A percentile compares a stretch with the other conserved stretches of the same genome.
phyloP scores from a whole-genome alignment of 169 alveolate species.

The Babesia divergens region DNA sequence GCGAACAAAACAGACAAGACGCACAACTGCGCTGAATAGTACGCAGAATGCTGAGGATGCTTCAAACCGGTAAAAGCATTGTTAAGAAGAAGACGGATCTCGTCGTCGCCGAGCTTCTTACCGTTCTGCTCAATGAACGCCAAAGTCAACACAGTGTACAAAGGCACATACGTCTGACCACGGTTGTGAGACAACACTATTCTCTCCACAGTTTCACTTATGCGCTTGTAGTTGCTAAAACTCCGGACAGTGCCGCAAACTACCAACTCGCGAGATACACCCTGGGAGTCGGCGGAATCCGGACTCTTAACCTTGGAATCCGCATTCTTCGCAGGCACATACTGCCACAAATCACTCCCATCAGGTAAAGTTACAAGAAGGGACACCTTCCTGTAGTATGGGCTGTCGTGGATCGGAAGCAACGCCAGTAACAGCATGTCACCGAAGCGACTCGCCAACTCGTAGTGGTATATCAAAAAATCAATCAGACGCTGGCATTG shows the following conservation, averaged over 20 bases:
- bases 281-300: background rate
- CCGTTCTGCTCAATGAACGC: constrained; percentile 39
- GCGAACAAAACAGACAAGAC: constrained; percentile 24
- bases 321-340: background rate
- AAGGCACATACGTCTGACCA: constrained; percentile 31
- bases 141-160: constrained; percentile 19
- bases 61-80: constrained; percentile 14
- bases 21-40: constrained; percentile 37
- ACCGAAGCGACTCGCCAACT: constrained; percentile 23
- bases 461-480: constrained; percentile 48
- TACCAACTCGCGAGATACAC: constrained; percentile 13
- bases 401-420: constrained; percentile 44
- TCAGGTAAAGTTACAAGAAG: constrained; percentile 2
- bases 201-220: constrained; percentile 17
- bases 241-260: constrained; percentile 24
- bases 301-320: background rate
- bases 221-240: constrained; percentile 14
- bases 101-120: constrained; percentile 16
- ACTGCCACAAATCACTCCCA: constrained; percentile 17
- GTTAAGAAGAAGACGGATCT: constrained; percentile 37
- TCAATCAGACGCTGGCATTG: constrained; percentile 31
- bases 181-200: constrained; percentile 3
- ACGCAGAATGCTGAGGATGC: constrained; percentile 13
- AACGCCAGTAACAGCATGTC: constrained; percentile 17
- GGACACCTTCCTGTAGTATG: constrained; percentile 12